A percentile compares a stretch with the other conserved stretches of the same genome.
These are phyloP conservation scores for Ballota nigra DNA, from an alignment of 257 asterid genomes.

Conservation along the genomic window DNA sequence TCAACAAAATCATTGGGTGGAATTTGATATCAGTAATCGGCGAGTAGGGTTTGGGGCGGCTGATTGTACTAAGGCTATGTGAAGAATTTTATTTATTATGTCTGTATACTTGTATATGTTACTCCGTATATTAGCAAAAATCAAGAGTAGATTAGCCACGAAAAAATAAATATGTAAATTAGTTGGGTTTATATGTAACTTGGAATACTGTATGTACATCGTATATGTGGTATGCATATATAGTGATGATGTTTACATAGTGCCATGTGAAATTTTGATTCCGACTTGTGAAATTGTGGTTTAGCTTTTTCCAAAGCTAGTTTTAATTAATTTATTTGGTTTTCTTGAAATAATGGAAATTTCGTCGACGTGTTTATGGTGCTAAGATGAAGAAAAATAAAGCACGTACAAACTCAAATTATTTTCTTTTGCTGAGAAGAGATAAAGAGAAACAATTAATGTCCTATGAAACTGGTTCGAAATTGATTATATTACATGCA, in stretches of 20 bases:
- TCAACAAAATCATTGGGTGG: slow-evolving; percentile 92
- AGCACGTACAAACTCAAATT: background rate
- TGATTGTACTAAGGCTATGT: slow-evolving; percentile 50
- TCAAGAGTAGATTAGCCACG: slow-evolving; percentile 3
- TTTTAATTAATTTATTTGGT: too few relatives aligned
- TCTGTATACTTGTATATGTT: slow-evolving; percentile 23
- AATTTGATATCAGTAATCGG: slow-evolving; percentile 52
- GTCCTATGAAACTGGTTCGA: too few relatives aligned
- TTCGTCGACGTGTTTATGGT: background rate
- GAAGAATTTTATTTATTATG: slow-evolving; percentile 11
- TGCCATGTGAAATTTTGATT: background rate
- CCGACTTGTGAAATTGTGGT: background rate
- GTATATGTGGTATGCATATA: background rate
- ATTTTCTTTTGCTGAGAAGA: too few relatives aligned
- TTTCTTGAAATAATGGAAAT: background rate
- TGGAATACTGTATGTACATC: background rate
- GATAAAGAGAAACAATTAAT: background rate
- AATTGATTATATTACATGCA: too few relatives aligned
- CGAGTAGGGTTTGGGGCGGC: slow-evolving; percentile 72
- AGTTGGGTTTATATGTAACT: background rate
- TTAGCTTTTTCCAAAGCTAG: too few relatives aligned
- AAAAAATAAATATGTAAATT: background rate
- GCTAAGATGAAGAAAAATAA: background rate
- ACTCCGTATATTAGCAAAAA: background rate
- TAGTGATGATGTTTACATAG: background rate